phyloP scores from a whole-genome alignment of 805 yeast genomes.

The Kodamaea restingae region DNA sequence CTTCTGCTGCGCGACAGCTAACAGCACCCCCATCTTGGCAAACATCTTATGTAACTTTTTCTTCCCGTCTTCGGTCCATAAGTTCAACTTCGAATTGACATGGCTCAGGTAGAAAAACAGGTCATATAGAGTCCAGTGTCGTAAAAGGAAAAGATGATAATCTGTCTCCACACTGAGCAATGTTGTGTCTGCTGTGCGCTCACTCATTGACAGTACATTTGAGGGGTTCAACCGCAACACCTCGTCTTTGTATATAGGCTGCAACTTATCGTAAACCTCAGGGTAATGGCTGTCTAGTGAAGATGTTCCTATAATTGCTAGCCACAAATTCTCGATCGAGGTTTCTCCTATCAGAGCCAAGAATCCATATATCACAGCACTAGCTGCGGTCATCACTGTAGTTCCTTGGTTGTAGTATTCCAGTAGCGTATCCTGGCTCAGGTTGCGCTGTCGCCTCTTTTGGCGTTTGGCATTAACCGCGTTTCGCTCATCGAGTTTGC shows the following conservation, averaged over 20 bases:
- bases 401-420: constrained; percentile 83
- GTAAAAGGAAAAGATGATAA: constrained; percentile 75
- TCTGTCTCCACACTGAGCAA: constrained; percentile 71
- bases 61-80: constrained; percentile 91
- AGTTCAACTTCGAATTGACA: constrained; percentile 77
- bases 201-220: constrained; percentile 13
- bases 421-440: constrained; percentile 57
- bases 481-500: constrained; percentile 18
- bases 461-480: constrained; percentile 34
- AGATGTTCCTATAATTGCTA: constrained; percentile 82
- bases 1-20: constrained; percentile 82
- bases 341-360: constrained; percentile 83
- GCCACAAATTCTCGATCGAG: constrained; percentile 67
- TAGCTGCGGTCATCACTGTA: constrained; percentile 64
- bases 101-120: constrained; percentile 88
- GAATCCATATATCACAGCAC: constrained; percentile 77
- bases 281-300: constrained; percentile 74
- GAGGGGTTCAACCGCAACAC: constrained; percentile 63
- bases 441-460: constrained; percentile 34
- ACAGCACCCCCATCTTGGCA: constrained; percentile 93
- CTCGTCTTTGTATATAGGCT: constrained; percentile 77
- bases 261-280: constrained; percentile 64
- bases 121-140: constrained; percentile 93
- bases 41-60: constrained; percentile 84
- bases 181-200: constrained; percentile 38